Percentiles rank a stretch among this genome's conserved stretches.
These are phyloP conservation scores for Lodderomyces jiufengensis DNA, from an alignment of 1,139 yeast species.

Conservation along the genomic window DNA sequence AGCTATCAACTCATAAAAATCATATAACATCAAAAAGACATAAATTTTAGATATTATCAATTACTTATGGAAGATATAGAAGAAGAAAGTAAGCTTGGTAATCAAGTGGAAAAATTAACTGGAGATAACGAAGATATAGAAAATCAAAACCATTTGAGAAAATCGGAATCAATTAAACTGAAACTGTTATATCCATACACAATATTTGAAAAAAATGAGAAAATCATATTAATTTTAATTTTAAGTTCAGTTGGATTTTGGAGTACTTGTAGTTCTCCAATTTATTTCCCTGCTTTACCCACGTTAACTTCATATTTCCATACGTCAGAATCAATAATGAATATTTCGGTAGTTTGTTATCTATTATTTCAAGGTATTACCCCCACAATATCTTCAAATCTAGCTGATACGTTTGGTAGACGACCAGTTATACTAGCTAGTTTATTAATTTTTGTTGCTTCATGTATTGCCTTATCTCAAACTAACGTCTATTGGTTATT, in stretches of 20 bases:
- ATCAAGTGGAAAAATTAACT: too few species aligned
- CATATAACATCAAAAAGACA: too few species aligned
- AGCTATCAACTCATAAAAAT: too few species aligned
- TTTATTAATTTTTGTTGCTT: conserved; percentile 25
- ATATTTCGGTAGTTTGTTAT: conserved; percentile 37
- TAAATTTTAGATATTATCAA: too few species aligned
- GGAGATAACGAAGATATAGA: too few species aligned
- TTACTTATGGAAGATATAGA: too few species aligned
- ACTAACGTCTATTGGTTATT: conserved; percentile 35
- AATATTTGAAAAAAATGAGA: conserved; percentile 17
- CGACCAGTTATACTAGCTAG: conserved; percentile 32
- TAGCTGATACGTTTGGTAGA: conserved; percentile 37
- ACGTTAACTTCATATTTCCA: conserved; percentile 27
- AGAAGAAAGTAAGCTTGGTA: too few species aligned
- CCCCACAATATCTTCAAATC: conserved; percentile 31
- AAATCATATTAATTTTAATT: conserved; percentile 19
- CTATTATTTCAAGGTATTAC: conserved; percentile 35
- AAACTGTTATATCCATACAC: conserved; percentile 15
- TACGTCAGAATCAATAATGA: conserved; percentile 23
- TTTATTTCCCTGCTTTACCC: conserved; percentile 42
- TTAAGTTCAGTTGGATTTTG: conserved; percentile 35
- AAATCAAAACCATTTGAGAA: too few species aligned
- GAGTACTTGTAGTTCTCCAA: conserved; percentile 39
- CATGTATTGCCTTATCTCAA: conserved; percentile 36
- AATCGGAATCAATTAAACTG: background rate